Conservation (phyloP, 805 yeast species). For the Metschnikowia cerradonensis region DNA sequence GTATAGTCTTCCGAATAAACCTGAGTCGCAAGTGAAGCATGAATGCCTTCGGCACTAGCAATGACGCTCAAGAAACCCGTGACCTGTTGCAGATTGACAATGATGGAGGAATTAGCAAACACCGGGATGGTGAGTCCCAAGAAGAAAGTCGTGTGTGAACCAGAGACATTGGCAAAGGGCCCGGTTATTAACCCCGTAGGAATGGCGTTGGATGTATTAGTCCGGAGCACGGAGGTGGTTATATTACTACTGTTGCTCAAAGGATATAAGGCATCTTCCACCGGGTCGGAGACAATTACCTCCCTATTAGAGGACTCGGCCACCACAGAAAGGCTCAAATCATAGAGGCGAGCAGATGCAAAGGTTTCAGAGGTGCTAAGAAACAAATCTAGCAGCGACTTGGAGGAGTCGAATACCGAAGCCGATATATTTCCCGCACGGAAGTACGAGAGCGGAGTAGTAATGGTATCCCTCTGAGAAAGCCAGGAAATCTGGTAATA, state of each 20-base stretch:
- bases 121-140: conserved; percentile 79
- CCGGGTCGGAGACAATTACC: conserved; percentile 23
- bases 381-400: conserved; percentile 49
- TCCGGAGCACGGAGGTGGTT: conserved; percentile 37
- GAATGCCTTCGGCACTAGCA: conserved; percentile 32
- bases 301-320: conserved; percentile 29
- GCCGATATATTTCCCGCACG: conserved; percentile 68
- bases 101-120: conserved; percentile 66
- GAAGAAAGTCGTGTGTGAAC: conserved; percentile 36
- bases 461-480: conserved; percentile 56
- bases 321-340: conserved; percentile 50
- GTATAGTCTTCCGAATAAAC: conserved; percentile 23
- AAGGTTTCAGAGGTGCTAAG: conserved; percentile 60
- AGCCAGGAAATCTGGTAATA: conserved; percentile 70
- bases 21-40: conserved; percentile 19
- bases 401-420: conserved; percentile 42
- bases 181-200: conserved; percentile 49
- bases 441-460: conserved; percentile 55
- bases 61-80: conserved; percentile 68
- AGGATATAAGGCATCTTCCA: conserved; percentile 45
- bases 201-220: conserved; percentile 14
- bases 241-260: conserved; percentile 42
- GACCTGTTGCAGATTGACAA: conserved; percentile 49
- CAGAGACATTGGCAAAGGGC: conserved; percentile 48
- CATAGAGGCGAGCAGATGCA: conserved; percentile 64